Conservation (phyloP, 148 eudicot species). For the Chenopodium berlandieri region DNA sequence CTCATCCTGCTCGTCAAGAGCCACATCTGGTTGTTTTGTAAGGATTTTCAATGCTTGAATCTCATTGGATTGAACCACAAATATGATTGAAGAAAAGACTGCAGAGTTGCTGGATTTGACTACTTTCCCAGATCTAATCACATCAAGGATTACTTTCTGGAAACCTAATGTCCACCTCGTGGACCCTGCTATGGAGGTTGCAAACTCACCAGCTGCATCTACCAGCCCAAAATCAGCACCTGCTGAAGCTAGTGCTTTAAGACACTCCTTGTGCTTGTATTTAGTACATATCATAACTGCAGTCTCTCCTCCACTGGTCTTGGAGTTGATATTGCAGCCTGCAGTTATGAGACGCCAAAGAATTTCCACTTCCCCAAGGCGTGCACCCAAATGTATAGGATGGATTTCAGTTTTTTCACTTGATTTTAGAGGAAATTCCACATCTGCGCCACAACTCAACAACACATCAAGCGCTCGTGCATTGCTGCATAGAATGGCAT, state of each 20-base stretch:
- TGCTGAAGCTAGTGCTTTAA: constrained; percentile 48
- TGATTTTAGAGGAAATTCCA: constrained; percentile 45
- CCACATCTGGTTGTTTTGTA: constrained; percentile 34
- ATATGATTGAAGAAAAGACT: constrained; percentile 42
- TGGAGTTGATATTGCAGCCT: constrained; percentile 51
- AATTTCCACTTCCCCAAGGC: constrained; percentile 41
- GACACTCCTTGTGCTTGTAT: constrained; percentile 54
- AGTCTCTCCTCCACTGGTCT: constrained; percentile 47
- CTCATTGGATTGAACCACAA: constrained; percentile 47
- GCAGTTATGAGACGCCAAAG: constrained; percentile 38
- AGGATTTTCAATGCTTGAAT: constrained; percentile 45
- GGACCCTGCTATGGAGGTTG: constrained; percentile 41
- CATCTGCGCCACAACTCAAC: constrained; percentile 44
- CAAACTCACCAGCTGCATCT: constrained; percentile 37
- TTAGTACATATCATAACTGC: constrained; percentile 56
- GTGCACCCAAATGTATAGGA: constrained; percentile 55
- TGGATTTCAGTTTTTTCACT: constrained; percentile 29
- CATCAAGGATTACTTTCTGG: constrained; percentile 48
- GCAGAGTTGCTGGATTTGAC: constrained; percentile 43
- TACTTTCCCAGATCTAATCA: constrained; percentile 44
- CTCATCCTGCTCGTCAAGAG: constrained; percentile 51
- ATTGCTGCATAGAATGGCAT: constrained; percentile 58
- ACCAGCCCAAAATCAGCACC: constrained; percentile 65
- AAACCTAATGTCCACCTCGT: constrained; percentile 52
- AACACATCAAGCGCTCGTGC: constrained; percentile 44